phyloP scores from a whole-genome alignment of 106 monocot genomes.

The Dioscorea dumetorum region DNA sequence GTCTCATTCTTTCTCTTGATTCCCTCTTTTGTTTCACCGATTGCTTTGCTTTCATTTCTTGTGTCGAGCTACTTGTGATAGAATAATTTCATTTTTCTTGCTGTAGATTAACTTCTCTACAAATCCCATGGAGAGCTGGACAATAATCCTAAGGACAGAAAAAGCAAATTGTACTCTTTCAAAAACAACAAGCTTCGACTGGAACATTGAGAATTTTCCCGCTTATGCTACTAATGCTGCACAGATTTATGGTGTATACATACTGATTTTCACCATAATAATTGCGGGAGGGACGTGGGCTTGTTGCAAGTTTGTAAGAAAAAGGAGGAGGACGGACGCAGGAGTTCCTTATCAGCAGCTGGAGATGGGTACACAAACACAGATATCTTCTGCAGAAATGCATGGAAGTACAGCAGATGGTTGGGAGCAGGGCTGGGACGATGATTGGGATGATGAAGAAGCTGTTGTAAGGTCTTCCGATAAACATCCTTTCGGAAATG shows the following conservation, averaged over 20 bases:
- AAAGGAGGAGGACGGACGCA: constrained; percentile 21
- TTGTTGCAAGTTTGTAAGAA: constrained; percentile 57
- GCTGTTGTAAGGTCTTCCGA: constrained; percentile 11
- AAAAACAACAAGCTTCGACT: constrained; percentile 10
- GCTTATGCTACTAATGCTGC: constrained; percentile 35
- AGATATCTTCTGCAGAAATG: constrained; percentile 5
- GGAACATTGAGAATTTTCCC: constrained; percentile 27
- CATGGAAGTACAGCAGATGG: constrained; percentile 19
- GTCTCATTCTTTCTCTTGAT: no score
- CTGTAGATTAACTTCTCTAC: constrained; percentile 20
- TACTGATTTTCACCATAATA: constrained; percentile 22
- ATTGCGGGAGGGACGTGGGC: constrained; percentile 40
- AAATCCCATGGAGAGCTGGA: constrained; percentile 1
- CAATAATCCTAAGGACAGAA: constrained; percentile 33
- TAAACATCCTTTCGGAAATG: constrained; percentile 5
- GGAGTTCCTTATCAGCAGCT: constrained; percentile 62
- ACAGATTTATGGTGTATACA: constrained; percentile 50
- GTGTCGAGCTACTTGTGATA: no score
- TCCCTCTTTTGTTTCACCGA: no score
- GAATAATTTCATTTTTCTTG: neutral
- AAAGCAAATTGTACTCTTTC: constrained; percentile 28
- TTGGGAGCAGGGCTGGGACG: constrained; percentile 68
- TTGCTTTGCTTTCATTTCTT: no score
- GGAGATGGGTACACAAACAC: constrained; percentile 37
- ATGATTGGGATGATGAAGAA: constrained; percentile 75